A percentile compares a stretch with the other conserved stretches of the same genome.
Conservation (phyloP, 2,329 filamentous ascomycete genomes). For the Fusarium sp. region DNA sequence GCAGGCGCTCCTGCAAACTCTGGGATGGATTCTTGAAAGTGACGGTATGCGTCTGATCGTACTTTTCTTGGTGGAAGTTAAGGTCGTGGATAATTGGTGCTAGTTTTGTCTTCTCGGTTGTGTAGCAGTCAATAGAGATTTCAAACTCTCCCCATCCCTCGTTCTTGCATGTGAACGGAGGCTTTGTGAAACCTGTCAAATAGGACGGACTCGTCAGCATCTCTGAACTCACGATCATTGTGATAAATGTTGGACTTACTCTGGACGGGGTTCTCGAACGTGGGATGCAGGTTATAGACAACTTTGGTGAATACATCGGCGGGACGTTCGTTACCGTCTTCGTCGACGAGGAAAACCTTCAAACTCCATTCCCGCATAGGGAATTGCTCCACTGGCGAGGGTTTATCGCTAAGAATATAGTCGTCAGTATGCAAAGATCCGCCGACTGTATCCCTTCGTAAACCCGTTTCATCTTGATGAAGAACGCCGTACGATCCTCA, state of each 20-base stretch:
- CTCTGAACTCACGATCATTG: background rate
- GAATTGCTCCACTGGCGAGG: slow-evolving; percentile 85
- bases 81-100: slow-evolving; percentile 83
- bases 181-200: slow-evolving; percentile 76
- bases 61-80: slow-evolving; percentile 85
- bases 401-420: slow-evolving; percentile 68
- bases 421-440: slow-evolving; percentile 9
- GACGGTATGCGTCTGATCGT: slow-evolving; percentile 84
- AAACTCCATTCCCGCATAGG: slow-evolving; percentile 95
- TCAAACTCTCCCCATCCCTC: slow-evolving; percentile 99
- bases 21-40: slow-evolving; percentile 94
- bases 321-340: slow-evolving; percentile 84
- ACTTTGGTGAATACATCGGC: slow-evolving; percentile 92
- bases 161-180: slow-evolving; percentile 90
- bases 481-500: background rate
- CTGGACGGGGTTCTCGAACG: slow-evolving; percentile 88
- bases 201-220: slow-evolving; percentile 31
- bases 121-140: slow-evolving; percentile 86
- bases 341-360: slow-evolving; percentile 84
- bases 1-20: slow-evolving; percentile 80
- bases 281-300: slow-evolving; percentile 92
- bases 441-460: background rate
- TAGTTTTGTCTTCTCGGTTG: slow-evolving; percentile 88
- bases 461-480: background rate
- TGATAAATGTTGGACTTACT: slow-evolving; percentile 65